Evolutionary conservation across 352 stramenopile species (phyloP).

Genomic region (Phytophthora crassamura): DNA sequence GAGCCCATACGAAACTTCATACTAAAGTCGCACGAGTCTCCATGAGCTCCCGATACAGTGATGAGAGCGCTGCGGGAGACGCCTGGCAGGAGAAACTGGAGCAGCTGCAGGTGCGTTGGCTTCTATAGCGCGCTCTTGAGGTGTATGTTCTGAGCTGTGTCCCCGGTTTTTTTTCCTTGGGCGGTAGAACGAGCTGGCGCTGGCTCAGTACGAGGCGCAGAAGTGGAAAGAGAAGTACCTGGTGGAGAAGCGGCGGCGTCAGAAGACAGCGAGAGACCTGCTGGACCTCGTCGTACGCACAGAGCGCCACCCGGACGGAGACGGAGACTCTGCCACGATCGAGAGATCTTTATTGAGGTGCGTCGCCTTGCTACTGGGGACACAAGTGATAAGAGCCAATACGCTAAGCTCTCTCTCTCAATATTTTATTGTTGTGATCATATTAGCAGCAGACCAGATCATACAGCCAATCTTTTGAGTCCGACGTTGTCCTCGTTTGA

Average conservation of each 20-base stretch:
- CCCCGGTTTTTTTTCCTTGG: slow-evolving; percentile 12
- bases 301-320: slow-evolving; percentile 33
- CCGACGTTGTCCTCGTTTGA: slow-evolving; percentile 88
- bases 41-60: slow-evolving; percentile 37
- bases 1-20: not conserved
- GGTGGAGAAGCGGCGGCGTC: slow-evolving; percentile 72
- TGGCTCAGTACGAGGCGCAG: slow-evolving; percentile 71
- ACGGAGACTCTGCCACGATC: slow-evolving; percentile 7
- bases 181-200: slow-evolving; percentile 60
- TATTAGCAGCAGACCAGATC: slow-evolving; percentile 41
- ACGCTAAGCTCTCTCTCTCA: not conserved
- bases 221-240: slow-evolving; percentile 86
- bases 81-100: slow-evolving; percentile 50
- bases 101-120: slow-evolving; percentile 47
- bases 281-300: slow-evolving; percentile 66
- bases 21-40: slow-evolving; percentile 6
- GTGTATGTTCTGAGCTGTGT: not conserved
- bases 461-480: slow-evolving; percentile 74
- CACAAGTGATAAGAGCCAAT: not conserved
- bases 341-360: slow-evolving; percentile 57
- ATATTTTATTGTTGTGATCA: not conserved
- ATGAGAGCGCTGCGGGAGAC: slow-evolving; percentile 29
- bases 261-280: slow-evolving; percentile 68
- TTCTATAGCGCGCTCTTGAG: not conserved
- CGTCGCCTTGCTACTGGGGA: not conserved